Evolutionary conservation across 2,329 filamentous ascomycete genomes (phyloP).

Genomic region (Cladobotryum protrusum): DNA sequence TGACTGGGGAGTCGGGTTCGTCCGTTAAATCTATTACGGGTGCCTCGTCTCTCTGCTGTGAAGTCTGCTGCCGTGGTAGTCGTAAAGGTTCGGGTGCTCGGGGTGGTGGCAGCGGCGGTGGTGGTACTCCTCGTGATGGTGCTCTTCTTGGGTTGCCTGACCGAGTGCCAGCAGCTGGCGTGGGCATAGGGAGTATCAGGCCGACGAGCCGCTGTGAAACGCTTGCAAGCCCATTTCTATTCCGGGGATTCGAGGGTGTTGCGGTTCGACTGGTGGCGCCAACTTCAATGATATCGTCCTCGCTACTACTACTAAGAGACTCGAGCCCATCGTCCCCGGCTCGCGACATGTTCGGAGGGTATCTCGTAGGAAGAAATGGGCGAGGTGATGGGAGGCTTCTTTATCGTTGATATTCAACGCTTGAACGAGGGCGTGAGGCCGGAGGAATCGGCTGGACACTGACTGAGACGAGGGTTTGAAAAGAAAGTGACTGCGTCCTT

Average conservation of each 20-base stretch:
- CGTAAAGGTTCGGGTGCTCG: slow-evolving; percentile 1
- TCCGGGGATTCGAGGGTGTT: slow-evolving; percentile 1
- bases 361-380: no score
- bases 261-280: slow-evolving; percentile 14
- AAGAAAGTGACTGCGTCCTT: background rate
- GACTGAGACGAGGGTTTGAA: background rate
- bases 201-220: slow-evolving; percentile 3
- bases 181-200: background rate
- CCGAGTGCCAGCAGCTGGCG: background rate
- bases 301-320: slow-evolving; percentile 10
- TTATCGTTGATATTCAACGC: no score
- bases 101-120: background rate
- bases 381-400: no score
- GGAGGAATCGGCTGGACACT: background rate
- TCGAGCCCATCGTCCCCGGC: slow-evolving; percentile 12
- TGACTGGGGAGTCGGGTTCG: slow-evolving; percentile 42
- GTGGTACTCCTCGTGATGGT: background rate
- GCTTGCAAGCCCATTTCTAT: slow-evolving; percentile 5
- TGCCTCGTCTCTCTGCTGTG: slow-evolving; percentile 12
- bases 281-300: slow-evolving; percentile 32
- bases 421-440: background rate
- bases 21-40: slow-evolving; percentile 45
- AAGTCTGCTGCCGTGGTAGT: slow-evolving; percentile 11
- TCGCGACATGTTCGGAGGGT: slow-evolving; percentile 11
- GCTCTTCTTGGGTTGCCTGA: background rate